Evolutionary conservation across 768 basidiomycete species (phyloP), one percentile per base, ranked within the genome.

Genomic region (Tephrocybe sp.): DNA sequence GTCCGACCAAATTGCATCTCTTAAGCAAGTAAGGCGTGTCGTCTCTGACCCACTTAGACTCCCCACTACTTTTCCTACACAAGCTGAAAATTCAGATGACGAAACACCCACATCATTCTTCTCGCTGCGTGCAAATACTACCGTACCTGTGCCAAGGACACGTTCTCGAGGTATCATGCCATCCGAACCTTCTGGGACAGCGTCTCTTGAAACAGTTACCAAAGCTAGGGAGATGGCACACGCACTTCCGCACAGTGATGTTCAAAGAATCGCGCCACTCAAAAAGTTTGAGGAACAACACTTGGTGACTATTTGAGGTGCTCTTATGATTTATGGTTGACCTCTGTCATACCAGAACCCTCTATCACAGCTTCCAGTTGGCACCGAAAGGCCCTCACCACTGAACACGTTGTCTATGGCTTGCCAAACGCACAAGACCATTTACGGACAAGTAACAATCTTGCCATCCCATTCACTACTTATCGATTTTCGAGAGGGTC

Each of bases 401-500:
- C 60, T 78, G 21, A 69, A 65, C n/a, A 75, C 73, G 5, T 25
- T 36, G 8, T 47, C 63, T 6, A 60, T 78, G 44, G 56, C 44
- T 25, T 64, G 71, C 6, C 68, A 75, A 52, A 71, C 71, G 3
- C 76, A 79, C 61, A 82, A 81, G 60, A 63, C 74, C 16, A 55
- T 69, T 1, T 64, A 73, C 35, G 81, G 81, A 0, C 74, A 73
- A 32, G 51, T 82, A 12, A 75, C 75, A 1, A 60, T 83, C n/a
- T 61, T 82, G 8, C 76, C 77, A 7, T 80, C 79, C 2, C 67
- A 58, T 38, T 70, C 76, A 18, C 53, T 79, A n/a, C 67, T 82
- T 1, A 73, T 82, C 22, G 81, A 83, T 59, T 76, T 82, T 42
- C 74, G 80, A n/a, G 77, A 80, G 62, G 73, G 74, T 24, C 76